phyloP scores from a whole-genome alignment of 306 rosid genomes.

The Vigna hirtella region DNA sequence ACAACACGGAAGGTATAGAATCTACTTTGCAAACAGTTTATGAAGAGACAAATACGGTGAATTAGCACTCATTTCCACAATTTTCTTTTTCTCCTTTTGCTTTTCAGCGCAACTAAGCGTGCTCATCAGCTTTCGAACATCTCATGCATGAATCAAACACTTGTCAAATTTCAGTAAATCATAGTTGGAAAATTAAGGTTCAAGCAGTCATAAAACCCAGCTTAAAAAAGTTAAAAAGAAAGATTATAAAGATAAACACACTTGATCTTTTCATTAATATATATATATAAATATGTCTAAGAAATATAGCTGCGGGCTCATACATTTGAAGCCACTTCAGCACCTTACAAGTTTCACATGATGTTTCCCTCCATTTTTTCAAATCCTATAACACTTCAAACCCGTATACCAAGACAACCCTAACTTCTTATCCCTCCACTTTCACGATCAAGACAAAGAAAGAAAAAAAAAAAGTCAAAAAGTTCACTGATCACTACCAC shows the following conservation, averaged over 20 bases:
- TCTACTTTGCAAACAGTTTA: conserved; percentile 30
- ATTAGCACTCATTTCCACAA: conserved; percentile 27
- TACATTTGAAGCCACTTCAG: conserved; percentile 71
- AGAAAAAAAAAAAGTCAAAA: conserved; percentile 35
- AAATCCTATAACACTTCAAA: conserved; percentile 31
- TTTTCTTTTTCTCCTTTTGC: conserved; percentile 18
- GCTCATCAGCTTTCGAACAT: conserved; percentile 37
- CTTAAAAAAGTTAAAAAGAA: neutral
- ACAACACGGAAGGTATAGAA: conserved; percentile 40
- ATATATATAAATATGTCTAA: neutral
- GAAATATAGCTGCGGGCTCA: conserved; percentile 75
- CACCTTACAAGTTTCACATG: conserved; percentile 43
- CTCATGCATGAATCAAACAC: conserved; percentile 21
- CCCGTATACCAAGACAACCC: conserved; percentile 36
- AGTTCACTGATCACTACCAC: conserved; percentile 42
- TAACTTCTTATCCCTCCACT: neutral
- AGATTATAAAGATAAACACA: neutral
- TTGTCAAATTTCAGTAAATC: conserved; percentile 10
- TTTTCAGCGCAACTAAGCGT: conserved; percentile 42
- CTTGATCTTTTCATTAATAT: neutral
- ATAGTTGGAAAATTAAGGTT: neutral
- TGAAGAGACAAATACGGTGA: conserved; percentile 21
- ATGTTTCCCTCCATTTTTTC: conserved; percentile 39
- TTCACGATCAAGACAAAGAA: conserved; percentile 9
- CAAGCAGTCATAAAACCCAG: conserved; percentile 2